Evolutionary conservation across 495 filamentous ascomycete species (phyloP), one percentile per base, ranked within the genome.

Genomic region (Aspergillus conjunctus): DNA sequence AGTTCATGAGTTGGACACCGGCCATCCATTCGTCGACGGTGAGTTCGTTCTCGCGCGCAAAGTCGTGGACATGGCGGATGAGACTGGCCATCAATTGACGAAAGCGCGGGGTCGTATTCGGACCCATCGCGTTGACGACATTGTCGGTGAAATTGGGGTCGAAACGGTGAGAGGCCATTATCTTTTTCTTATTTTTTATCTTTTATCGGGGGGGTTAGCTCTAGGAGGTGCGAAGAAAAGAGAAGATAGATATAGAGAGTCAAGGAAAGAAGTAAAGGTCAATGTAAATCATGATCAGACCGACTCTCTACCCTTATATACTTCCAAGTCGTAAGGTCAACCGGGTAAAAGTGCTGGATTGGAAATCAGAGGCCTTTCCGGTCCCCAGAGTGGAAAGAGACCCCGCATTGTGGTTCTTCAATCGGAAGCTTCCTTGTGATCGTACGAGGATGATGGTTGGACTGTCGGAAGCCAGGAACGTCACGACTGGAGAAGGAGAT

Each of bases 61-160:
- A 79, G 63, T 80, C 79, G 60, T 79, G 76, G 17, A 79, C 72
- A 56, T 80, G 77, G 17, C 68, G 72, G 59, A 79, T 80, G 2
- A 80, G 54, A 14, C 72, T 67, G 11, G 71, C 56, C 72, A 80
- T 75, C 21, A 81, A 67, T 59, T 77, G 63, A 52, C 76, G 71
- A 61, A 77, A 62, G 20, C 88, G 81, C 32, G 84, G 86, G 34
- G 78, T 71, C 49, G 85, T 84, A 33, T 88, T 85, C 4, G 86
- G 85, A 2, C 88, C 89, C 51, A 85, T 92, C 31, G 89, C 82
- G 59, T 85, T 81, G 75, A 89, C 85, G 68, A 91, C 88, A 64
- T 77, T 76, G 66, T 87, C 79, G 37, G 87, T 91, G 80, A 91
- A 87, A 51, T 79, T 73, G 43, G 84, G 82, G 66, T 88, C 81